A percentile compares a stretch with the other conserved stretches of the same genome.
These are phyloP conservation scores for Bombardia bombarda DNA, from an alignment of 495 filamentous ascomycete species.

Conservation along the genomic window DNA sequence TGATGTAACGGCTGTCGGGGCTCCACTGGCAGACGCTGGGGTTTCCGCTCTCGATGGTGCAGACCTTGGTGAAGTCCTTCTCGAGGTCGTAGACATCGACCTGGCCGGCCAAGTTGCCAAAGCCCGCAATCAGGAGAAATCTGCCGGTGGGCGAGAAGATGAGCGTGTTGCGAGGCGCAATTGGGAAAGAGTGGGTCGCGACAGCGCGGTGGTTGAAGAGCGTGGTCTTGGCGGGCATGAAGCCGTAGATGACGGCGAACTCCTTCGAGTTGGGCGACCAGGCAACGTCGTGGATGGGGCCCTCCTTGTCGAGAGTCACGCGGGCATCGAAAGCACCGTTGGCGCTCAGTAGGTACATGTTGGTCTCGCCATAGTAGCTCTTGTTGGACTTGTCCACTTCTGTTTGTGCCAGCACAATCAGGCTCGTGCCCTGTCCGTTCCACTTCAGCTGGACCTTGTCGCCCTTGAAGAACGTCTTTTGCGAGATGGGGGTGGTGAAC, in stretches of 20 bases:
- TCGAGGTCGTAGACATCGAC: conserved; percentile 97
- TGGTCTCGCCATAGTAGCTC: conserved; percentile 98
- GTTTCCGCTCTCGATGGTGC: conserved; percentile 92
- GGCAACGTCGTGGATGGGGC: conserved; percentile 95
- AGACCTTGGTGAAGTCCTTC: conserved; percentile 81
- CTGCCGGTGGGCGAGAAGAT: conserved; percentile 89
- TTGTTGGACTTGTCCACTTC: conserved; percentile 97
- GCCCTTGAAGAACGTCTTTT: conserved; percentile 98
- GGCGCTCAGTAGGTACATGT: conserved; percentile 87
- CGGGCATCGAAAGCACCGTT: conserved; percentile 89
- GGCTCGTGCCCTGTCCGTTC: conserved; percentile 80
- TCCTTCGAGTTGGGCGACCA: conserved; percentile 96
- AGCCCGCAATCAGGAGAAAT: conserved; percentile 89
- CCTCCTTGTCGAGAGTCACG: conserved; percentile 90
- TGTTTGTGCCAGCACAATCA: conserved; percentile 95
- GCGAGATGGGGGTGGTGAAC: conserved; percentile 71
- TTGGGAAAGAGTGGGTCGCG: conserved; percentile 69
- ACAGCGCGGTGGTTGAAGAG: conserved; percentile 87
- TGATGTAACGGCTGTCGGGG: conserved; percentile 86
- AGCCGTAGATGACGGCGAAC: conserved; percentile 95
- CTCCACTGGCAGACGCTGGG: conserved; percentile 94
- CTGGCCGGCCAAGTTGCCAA: conserved; percentile 93
- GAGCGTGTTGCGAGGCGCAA: conserved; percentile 89
- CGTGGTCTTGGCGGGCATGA: conserved; percentile 95
- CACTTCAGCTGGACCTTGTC: conserved; percentile 98